Percentiles rank a stretch among this genome's conserved stretches.
phyloP scores from a whole-genome alignment of 257 asterid species.

The Penstemon davidsonii region DNA sequence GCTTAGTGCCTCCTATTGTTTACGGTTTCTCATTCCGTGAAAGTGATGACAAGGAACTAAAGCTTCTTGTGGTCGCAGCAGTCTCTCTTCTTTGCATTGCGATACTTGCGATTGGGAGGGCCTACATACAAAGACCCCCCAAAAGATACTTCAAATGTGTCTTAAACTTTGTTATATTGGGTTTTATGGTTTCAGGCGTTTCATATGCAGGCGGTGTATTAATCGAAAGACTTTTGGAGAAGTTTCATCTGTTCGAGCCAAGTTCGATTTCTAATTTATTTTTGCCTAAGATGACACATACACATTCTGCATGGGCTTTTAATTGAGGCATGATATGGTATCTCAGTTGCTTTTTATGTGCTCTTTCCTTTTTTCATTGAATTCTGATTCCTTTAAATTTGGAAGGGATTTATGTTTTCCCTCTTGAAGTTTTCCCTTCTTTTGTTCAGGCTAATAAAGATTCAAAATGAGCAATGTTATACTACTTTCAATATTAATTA shows the following conservation, averaged over 20 bases:
- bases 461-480: too few relatives aligned
- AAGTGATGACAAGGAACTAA: conserved; percentile 62
- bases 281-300: conserved; percentile 17
- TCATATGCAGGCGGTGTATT: conserved; percentile 61
- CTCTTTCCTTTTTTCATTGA: too few relatives aligned
- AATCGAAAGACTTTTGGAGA: conserved; percentile 51
- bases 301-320: too few relatives aligned
- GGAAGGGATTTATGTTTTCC: too few relatives aligned
- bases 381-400: too few relatives aligned
- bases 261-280: conserved; percentile 33
- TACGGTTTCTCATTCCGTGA: conserved; percentile 68
- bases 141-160: conserved; percentile 59
- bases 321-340: too few relatives aligned
- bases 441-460: too few relatives aligned
- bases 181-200: conserved; percentile 59
- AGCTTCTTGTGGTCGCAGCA: conserved; percentile 60
- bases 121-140: conserved; percentile 53
- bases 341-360: too few relatives aligned
- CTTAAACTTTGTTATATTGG: conserved; percentile 42
- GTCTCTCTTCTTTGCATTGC: conserved; percentile 62
- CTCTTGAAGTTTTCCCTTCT: too few relatives aligned
- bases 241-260: conserved; percentile 54
- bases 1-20: conserved; percentile 58
- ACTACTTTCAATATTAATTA: too few relatives aligned
- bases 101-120: conserved; percentile 50